Base-by-base conservation (phyloP, 305 asterid genomes). In the Fraxinus ornus region DNA sequence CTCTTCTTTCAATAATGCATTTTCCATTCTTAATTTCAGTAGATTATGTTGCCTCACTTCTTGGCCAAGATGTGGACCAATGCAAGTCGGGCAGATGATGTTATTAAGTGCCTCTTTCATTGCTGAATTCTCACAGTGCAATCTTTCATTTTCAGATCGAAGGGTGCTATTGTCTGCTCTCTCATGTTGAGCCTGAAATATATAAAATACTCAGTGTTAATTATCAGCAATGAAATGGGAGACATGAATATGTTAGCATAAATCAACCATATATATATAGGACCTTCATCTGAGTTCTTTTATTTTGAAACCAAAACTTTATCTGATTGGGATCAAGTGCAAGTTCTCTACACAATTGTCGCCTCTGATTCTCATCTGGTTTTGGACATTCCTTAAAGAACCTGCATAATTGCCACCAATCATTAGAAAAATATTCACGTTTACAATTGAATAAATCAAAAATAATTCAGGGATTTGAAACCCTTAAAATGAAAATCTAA, bases 221-320 rank as follows among this genome's bases (percentile, higher is more conserved):
- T 52, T 52, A 5, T 52, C 62, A 15, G 62, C 7, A 4, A 17
- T 17, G 62, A 17, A 17, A 52, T 52, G 7, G 62, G 8, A 52
- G 62, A 52, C 8, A 52, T 1, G 62, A 52, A 52, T 52, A 17
- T 17, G 17, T 52, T 52, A 52, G 62, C 22, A 52, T 52, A 52
- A 15, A 52, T 52, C 7, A 47, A 47, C 57, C 60, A 49, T 15
- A 49, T 41, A 41, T 41, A 60, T 32, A 60, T 12, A 15, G 21
- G 8, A 94, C 97, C 98, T 92, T 93, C 33, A 84, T 87, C 82
- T 93, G 98, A 35, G 94, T 91, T 77, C 97, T 87, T 75, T 94
- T 93, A 57, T 94, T 92, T 87, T 94, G 98, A 86, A 94, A 94
- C 97, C 95, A 94, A 81, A 91, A 92, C 78, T 93, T 92, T 55